phyloP scores from a whole-genome alignment of 768 basidiomycete species.

The Zangia roseola region DNA sequence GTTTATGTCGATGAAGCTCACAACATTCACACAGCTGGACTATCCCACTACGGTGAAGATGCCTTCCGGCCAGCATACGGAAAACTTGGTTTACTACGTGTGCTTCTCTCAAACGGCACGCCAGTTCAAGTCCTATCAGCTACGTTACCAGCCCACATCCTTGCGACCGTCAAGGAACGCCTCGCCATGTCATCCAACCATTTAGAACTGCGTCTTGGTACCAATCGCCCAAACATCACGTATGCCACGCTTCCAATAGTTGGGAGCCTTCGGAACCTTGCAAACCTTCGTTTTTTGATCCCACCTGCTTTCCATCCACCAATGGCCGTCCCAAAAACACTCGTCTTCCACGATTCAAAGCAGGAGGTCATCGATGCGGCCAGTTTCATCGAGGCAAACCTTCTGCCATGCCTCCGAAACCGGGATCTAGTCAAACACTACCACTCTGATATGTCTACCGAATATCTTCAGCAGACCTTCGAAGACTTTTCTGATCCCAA shows the following conservation, averaged over 20 bases:
- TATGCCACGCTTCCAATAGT: neutral
- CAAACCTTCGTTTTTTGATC: neutral
- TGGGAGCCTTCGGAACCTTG: neutral
- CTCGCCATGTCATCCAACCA: neutral
- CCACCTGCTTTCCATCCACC: too few species aligned
- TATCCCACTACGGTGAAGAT: neutral
- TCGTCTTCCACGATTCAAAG: slow-evolving; percentile 17
- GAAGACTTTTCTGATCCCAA: slow-evolving; percentile 18
- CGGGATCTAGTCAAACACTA: slow-evolving; percentile 27
- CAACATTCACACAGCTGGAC: slow-evolving; percentile 4
- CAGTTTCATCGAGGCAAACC: slow-evolving; percentile 4
- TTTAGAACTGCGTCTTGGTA: neutral
- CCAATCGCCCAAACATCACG: neutral
- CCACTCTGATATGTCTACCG: slow-evolving; percentile 26
- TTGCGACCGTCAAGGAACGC: neutral
- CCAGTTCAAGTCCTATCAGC: slow-evolving; percentile 5
- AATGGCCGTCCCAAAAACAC: slow-evolving; percentile 1
- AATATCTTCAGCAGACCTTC: slow-evolving; percentile 23
- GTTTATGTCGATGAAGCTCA: slow-evolving; percentile 7
- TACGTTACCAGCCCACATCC: neutral
- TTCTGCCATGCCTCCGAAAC: slow-evolving; percentile 12
- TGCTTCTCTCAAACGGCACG: neutral
- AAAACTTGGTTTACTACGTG: neutral
- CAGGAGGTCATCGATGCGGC: slow-evolving; percentile 11
- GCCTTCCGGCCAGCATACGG: slow-evolving; percentile 3